phyloP scores from a whole-genome alignment of 257 asterid species.

The Ilex asprella region DNA sequence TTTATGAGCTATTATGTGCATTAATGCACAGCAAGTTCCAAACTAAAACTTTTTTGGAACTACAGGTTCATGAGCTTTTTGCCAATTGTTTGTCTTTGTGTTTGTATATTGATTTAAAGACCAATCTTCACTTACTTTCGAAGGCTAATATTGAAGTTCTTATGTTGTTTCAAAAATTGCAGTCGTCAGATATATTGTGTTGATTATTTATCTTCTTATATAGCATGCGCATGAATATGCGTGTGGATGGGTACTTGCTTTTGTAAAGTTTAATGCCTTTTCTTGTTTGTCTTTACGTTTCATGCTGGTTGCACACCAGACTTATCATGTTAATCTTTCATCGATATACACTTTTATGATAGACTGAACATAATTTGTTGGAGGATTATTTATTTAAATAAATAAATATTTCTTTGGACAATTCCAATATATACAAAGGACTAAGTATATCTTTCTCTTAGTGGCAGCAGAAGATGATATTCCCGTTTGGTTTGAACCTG shows the following conservation, averaged over 20 bases:
- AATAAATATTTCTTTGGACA: neutral
- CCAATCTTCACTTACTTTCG: too few relatives aligned
- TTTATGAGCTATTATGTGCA: neutral
- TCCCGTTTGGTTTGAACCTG: slow-evolving; percentile 93
- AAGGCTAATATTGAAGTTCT: too few relatives aligned
- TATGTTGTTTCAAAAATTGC: too few relatives aligned
- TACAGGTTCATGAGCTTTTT: slow-evolving; percentile 1
- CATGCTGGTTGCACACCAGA: neutral
- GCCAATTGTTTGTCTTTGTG: neutral
- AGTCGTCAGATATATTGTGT: too few relatives aligned
- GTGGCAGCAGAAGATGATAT: slow-evolving; percentile 73
- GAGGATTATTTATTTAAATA: neutral
- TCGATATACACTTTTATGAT: neutral
- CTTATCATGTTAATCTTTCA: neutral
- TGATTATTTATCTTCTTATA: too few relatives aligned
- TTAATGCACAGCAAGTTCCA: too few relatives aligned
- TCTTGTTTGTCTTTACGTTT: neutral
- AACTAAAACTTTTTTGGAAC: too few relatives aligned
- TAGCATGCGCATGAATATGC: too few relatives aligned
- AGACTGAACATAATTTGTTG: too few relatives aligned
- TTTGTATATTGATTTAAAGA: neutral
- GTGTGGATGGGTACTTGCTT: too few relatives aligned
- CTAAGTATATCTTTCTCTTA: slow-evolving; percentile 23
- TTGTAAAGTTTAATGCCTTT: neutral
- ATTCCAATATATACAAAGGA: neutral